phyloP scores from a whole-genome alignment of 176 grass and related monocot species.

The Aegilops speltoides region DNA sequence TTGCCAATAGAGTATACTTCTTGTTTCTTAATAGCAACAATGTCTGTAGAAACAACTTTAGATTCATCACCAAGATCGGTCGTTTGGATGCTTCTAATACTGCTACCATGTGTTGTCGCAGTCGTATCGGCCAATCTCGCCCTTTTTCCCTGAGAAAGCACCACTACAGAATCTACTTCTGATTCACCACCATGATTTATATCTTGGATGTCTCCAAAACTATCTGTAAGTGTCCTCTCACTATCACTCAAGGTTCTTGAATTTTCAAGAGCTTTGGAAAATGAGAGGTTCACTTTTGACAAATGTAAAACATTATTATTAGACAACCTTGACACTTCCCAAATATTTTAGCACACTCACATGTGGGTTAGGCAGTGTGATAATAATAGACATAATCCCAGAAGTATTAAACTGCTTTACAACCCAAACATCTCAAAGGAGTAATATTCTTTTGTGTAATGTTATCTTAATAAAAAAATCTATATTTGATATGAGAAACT shows the following conservation, averaged over 20 bases:
- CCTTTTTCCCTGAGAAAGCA: background rate
- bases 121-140: background rate
- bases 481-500: background rate
- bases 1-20: background rate
- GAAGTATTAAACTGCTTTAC: background rate
- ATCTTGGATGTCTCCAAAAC: background rate
- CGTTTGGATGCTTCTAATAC: background rate
- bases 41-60: background rate
- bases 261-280: background rate
- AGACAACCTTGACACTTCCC: background rate
- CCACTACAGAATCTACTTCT: background rate
- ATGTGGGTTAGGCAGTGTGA: too few species aligned
- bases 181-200: background rate
- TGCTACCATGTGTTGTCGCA: background rate
- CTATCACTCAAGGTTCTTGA: background rate
- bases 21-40: background rate
- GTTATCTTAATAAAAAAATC: background rate
- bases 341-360: background rate
- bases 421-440: background rate
- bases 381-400: background rate
- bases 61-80: background rate
- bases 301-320: background rate
- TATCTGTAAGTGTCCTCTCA: background rate
- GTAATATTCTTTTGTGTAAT: background rate
- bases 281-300: background rate